Conservation (phyloP, 2,329 filamentous ascomycete genomes). For the Thelonectria discophora region DNA sequence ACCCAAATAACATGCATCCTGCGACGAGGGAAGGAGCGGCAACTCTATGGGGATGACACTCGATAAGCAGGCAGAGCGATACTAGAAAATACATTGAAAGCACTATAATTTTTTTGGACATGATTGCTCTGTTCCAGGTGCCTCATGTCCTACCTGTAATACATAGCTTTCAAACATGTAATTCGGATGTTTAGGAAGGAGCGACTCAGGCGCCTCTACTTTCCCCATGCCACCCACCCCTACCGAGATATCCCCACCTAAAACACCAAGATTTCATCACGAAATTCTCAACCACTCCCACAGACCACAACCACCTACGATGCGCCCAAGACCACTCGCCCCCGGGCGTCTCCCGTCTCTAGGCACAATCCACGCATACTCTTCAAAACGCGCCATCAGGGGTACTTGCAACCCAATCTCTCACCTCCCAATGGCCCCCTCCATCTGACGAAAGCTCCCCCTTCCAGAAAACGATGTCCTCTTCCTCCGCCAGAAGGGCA, state of each 20-base stretch:
- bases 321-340: conserved; percentile 27
- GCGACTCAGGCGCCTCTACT: too few species aligned
- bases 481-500: conserved; percentile 51
- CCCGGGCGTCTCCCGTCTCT: conserved; percentile 1
- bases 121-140: too few species aligned
- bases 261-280: conserved; percentile 34
- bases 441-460: conserved; percentile 18
- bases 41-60: conserved; percentile 11
- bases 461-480: conserved; percentile 51
- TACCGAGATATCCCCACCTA: conserved; percentile 41
- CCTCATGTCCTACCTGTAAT: too few species aligned
- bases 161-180: too few species aligned
- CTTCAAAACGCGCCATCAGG: conserved; percentile 42
- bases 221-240: neutral
- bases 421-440: neutral
- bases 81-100: conserved; percentile 15
- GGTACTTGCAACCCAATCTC: conserved; percentile 26
- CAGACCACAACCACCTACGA: conserved; percentile 16
- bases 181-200: too few species aligned
- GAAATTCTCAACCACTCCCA: conserved; percentile 8
- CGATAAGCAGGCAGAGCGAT: conserved; percentile 13
- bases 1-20: conserved; percentile 36
- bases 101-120: neutral
- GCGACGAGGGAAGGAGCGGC: conserved; percentile 20
- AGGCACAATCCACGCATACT: conserved; percentile 33